These are phyloP conservation scores for Narthecium ossifragum DNA, from an alignment of 106 monocot species.

Conservation along the genomic window DNA sequence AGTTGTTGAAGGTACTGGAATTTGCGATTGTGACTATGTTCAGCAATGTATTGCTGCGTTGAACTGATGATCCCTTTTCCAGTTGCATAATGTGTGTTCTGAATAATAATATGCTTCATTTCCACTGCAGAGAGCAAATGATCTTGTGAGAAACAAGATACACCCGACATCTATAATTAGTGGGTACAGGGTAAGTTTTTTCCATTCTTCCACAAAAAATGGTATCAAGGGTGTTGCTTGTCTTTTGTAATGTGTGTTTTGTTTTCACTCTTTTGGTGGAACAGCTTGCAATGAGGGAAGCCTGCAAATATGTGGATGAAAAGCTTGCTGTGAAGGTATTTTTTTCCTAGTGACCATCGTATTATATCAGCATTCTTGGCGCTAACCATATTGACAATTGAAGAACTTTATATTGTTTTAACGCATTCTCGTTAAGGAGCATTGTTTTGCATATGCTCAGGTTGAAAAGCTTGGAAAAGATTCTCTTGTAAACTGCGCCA, in stretches of 20 bases:
- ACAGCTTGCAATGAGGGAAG: slow-evolving; percentile 98
- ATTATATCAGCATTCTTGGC: too few relatives aligned
- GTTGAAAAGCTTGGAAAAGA: slow-evolving; percentile 98
- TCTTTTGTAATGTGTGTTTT: neutral
- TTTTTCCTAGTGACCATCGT: neutral
- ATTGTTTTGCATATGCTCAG: slow-evolving; percentile 31
- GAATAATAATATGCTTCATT: too few relatives aligned
- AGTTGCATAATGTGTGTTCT: too few relatives aligned
- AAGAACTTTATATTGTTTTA: neutral
- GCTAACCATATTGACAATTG: neutral
- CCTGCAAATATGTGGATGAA: slow-evolving; percentile 96
- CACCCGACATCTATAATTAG: slow-evolving; percentile 94
- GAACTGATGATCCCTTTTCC: too few relatives aligned
- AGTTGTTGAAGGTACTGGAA: slow-evolving; percentile 79
- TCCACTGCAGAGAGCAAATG: slow-evolving; percentile 83
- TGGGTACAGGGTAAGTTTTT: slow-evolving; percentile 75
- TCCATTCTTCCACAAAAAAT: neutral
- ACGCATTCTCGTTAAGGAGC: neutral
- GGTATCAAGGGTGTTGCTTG: neutral
- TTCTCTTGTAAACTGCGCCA: slow-evolving; percentile 89
- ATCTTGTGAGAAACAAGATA: slow-evolving; percentile 96
- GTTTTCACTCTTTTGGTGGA: neutral
- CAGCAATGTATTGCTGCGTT: too few relatives aligned
- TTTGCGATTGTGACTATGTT: too few relatives aligned
- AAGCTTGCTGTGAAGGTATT: slow-evolving; percentile 84